A percentile compares a stretch with the other conserved stretches of the same genome.
phyloP scores from a whole-genome alignment of 2,329 filamentous ascomycete genomes.

The Shiraia bambusicola region DNA sequence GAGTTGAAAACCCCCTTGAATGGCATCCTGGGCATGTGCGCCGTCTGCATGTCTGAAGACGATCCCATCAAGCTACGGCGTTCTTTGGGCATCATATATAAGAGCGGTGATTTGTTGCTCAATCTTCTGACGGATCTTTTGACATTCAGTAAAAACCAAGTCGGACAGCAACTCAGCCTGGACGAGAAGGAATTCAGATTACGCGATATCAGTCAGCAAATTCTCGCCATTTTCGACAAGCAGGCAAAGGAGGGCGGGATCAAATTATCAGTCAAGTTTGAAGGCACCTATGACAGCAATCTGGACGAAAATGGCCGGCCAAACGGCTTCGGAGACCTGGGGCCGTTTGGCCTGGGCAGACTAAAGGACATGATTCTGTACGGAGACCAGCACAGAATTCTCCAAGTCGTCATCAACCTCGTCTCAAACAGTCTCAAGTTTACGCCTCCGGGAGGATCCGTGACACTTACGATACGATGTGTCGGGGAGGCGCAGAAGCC shows the following conservation, averaged over 20 bases:
- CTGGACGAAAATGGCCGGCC: constrained; percentile 41
- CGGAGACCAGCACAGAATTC: constrained; percentile 88
- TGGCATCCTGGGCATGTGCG: constrained; percentile 91
- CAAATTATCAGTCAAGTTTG: constrained; percentile 69
- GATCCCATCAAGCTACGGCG: constrained; percentile 76
- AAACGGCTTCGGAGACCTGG: constrained; percentile 58
- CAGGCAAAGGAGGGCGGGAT: constrained; percentile 81
- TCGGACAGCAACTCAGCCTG: constrained; percentile 77
- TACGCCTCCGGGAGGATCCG: constrained; percentile 73
- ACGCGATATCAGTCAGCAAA: constrained; percentile 79
- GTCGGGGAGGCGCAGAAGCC: constrained; percentile 57
- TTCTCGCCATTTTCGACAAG: constrained; percentile 85
- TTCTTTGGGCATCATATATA: constrained; percentile 84
- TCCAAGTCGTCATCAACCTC: constrained; percentile 91
- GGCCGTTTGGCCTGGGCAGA: constrained; percentile 65
- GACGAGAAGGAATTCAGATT: constrained; percentile 85
- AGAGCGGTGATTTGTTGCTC: constrained; percentile 78
- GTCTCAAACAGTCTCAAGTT: constrained; percentile 93
- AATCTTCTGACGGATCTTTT: constrained; percentile 87
- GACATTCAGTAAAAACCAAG: constrained; percentile 90
- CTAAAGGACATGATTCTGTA: constrained; percentile 85
- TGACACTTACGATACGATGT: constrained; percentile 75
- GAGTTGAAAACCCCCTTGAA: constrained; percentile 94
- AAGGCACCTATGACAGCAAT: constrained; percentile 52
- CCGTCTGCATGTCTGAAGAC: constrained; percentile 89